These are phyloP conservation scores for Diaporthe longicolla DNA, from an alignment of 2,329 filamentous ascomycete species.

Conservation along the genomic window DNA sequence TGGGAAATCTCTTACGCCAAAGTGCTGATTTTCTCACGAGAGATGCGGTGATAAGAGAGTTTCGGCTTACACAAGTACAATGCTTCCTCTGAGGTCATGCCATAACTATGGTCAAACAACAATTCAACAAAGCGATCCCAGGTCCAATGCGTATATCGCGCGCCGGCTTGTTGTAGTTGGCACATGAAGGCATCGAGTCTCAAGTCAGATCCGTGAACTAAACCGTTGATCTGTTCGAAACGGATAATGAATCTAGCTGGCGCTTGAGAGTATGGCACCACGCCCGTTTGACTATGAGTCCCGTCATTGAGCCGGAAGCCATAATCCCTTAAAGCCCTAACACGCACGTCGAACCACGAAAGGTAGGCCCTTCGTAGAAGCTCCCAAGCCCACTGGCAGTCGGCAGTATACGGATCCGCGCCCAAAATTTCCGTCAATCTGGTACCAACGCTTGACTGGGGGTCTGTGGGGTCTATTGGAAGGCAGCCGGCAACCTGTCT, in stretches of 20 bases:
- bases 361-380: neutral
- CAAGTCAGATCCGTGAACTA: neutral
- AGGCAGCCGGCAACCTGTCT: too few species aligned
- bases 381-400: neutral
- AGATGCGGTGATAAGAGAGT: neutral
- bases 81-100: neutral
- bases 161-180: neutral
- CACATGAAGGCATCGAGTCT: slow-evolving; percentile 13
- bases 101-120: neutral
- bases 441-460: too few species aligned
- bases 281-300: neutral
- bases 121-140: neutral
- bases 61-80: neutral
- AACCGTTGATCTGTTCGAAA: neutral
- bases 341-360: neutral
- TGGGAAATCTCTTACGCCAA: neutral
- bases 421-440: too few species aligned
- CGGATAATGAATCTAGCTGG: neutral
- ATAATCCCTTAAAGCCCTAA: neutral
- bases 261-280: rapidly evolving
- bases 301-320: too few species aligned
- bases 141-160: rapidly evolving
- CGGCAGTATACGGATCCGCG: too few species aligned
- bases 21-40: neutral
- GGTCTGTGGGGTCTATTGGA: too few species aligned